A percentile compares a stretch with the other conserved stretches of the same genome.
These are phyloP conservation scores for Limonomyces culmigenus DNA, from an alignment of 1,284 basidiomycete species.

Conservation along the genomic window DNA sequence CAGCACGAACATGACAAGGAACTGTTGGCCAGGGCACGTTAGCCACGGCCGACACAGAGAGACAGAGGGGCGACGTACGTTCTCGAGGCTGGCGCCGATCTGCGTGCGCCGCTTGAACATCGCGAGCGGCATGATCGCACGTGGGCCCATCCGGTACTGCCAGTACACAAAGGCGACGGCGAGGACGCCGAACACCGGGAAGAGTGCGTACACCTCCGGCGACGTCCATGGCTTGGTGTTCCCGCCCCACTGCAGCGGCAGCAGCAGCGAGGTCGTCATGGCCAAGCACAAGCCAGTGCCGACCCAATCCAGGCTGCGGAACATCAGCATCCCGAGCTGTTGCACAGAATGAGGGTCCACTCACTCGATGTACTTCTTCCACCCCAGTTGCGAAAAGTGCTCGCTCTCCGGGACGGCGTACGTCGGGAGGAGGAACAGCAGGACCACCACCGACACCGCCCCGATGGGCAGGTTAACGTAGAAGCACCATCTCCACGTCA, in stretches of 20 bases:
- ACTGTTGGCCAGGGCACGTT: not conserved
- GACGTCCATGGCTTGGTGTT: conserved; percentile 22
- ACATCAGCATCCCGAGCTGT: too few relatives aligned
- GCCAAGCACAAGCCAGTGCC: conserved; percentile 12
- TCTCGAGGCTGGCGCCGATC: not conserved
- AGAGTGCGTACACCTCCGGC: conserved; percentile 8
- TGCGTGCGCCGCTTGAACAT: not conserved
- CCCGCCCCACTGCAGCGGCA: conserved; percentile 25
- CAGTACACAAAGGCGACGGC: not conserved
- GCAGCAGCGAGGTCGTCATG: conserved; percentile 18
- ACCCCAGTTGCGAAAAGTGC: too few relatives aligned
- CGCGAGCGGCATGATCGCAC: not conserved
- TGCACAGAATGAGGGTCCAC: too few relatives aligned
- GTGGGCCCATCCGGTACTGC: not conserved
- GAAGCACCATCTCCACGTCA: not conserved
- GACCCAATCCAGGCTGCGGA: conserved; percentile 16
- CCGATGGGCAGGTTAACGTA: not conserved
- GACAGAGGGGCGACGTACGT: not conserved
- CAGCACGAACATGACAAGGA: not conserved
- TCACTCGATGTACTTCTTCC: too few relatives aligned
- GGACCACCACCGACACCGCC: not conserved
- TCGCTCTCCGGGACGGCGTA: too few relatives aligned
- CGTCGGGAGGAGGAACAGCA: too few relatives aligned
- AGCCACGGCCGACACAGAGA: not conserved
- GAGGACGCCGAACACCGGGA: not conserved